These are phyloP conservation scores for Floccularia luteovirens DNA, from an alignment of 768 basidiomycete genomes.

Conservation along the genomic window DNA sequence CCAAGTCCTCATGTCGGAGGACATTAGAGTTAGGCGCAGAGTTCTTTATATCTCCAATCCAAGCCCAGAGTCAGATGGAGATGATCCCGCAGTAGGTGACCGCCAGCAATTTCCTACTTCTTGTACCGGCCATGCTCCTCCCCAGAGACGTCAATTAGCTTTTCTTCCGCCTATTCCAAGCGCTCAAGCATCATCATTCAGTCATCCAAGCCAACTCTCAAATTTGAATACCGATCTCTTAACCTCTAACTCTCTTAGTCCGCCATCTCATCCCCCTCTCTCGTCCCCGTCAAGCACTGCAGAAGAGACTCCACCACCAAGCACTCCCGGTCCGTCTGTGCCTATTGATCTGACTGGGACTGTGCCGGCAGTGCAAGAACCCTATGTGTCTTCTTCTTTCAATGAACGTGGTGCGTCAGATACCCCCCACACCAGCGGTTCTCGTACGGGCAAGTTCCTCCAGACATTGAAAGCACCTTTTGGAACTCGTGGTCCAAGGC, in stretches of 20 bases:
- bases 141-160: not conserved
- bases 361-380: slow-evolving; percentile 1
- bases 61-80: slow-evolving; percentile 31
- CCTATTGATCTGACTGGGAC: slow-evolving; percentile 8
- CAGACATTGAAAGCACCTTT: slow-evolving; percentile 24
- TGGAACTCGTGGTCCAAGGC: slow-evolving; percentile 16
- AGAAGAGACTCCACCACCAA: slow-evolving; percentile 66
- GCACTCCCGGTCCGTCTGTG: slow-evolving; percentile 37
- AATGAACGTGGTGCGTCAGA: slow-evolving; percentile 10
- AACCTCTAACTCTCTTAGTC: slow-evolving; percentile 16
- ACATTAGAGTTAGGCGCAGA: slow-evolving; percentile 30
- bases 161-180: slow-evolving; percentile 8
- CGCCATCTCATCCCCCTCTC: slow-evolving; percentile 43
- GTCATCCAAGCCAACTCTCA: slow-evolving; percentile 14
- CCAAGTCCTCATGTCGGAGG: slow-evolving; percentile 51
- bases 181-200: slow-evolving; percentile 6
- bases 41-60: slow-evolving; percentile 59
- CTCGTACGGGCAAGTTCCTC: slow-evolving; percentile 24
- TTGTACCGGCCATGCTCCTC: not conserved
- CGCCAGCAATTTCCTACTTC: not conserved
- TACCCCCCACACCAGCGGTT: slow-evolving; percentile 12
- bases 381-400: slow-evolving; percentile 2
- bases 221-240: slow-evolving; percentile 18
- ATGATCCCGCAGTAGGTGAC: slow-evolving; percentile 20
- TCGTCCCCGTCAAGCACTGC: slow-evolving; percentile 64